Evolutionary conservation across 768 basidiomycete species (phyloP).

Genomic region (Lanmaoa pseudosensibilis): DNA sequence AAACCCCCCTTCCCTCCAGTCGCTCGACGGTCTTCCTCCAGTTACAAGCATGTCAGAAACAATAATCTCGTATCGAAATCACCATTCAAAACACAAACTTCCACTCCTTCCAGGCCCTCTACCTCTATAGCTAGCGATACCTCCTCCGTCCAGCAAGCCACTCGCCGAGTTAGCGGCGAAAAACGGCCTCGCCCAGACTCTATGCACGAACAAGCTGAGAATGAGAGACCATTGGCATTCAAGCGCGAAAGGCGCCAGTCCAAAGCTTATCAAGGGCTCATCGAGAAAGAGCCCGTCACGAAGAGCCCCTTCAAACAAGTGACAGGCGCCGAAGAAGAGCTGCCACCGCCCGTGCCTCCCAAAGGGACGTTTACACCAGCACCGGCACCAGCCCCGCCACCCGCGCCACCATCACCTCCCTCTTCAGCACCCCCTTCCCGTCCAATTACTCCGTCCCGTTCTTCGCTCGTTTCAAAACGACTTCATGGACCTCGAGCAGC

Average conservation of each 20-base stretch:
- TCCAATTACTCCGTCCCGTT: slow-evolving; percentile 43
- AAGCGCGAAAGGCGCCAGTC: slow-evolving; percentile 77
- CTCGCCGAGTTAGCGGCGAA: slow-evolving; percentile 67
- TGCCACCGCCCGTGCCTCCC: slow-evolving; percentile 30
- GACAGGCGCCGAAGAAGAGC: slow-evolving; percentile 28
- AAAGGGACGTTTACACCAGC: slow-evolving; percentile 11
- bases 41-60: slow-evolving; percentile 74
- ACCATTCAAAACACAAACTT: slow-evolving; percentile 72
- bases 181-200: slow-evolving; percentile 74
- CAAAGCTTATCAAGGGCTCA: slow-evolving; percentile 68
- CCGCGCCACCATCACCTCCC: slow-evolving; percentile 28
- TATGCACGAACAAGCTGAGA: slow-evolving; percentile 69
- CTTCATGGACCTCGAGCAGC: slow-evolving; percentile 74
- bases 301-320: slow-evolving; percentile 73
- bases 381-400: slow-evolving; percentile 1
- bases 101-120: slow-evolving; percentile 41
- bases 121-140: slow-evolving; percentile 13
- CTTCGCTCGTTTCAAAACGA: slow-evolving; percentile 68
- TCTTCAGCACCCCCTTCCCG: slow-evolving; percentile 45
- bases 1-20: slow-evolving; percentile 47
- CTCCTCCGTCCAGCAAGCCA: slow-evolving; percentile 12
- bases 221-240: slow-evolving; percentile 66
- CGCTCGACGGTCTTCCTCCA: slow-evolving; percentile 71
- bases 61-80: slow-evolving; percentile 85
- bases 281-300: slow-evolving; percentile 74